Evolutionary conservation across 495 filamentous ascomycete species (phyloP).

Genomic region (Polyplosphaeria fusca): DNA sequence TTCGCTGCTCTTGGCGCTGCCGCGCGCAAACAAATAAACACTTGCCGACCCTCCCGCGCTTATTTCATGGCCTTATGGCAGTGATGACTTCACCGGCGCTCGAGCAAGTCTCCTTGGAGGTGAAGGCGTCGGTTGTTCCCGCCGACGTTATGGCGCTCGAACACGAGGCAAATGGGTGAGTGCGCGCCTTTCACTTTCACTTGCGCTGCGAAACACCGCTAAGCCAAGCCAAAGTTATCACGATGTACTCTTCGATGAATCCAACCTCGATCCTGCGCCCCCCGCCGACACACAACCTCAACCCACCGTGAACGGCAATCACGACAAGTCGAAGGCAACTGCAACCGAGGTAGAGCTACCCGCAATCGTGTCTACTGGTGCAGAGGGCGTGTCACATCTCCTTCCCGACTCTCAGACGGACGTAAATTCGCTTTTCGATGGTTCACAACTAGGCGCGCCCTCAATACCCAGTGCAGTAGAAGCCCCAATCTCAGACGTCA

Average conservation of each 20-base stretch:
- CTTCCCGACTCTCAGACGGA: constrained; percentile 34
- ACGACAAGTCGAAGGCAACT: not conserved
- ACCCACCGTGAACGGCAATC: constrained; percentile 25
- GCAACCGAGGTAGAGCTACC: constrained; percentile 26
- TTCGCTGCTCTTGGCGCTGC: not conserved
- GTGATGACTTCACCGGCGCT: constrained; percentile 53
- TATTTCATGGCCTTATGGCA: constrained; percentile 43
- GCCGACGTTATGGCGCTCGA: constrained; percentile 49
- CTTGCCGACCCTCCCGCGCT: not conserved
- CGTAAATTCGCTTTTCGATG: constrained; percentile 16
- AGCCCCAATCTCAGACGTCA: constrained; percentile 27
- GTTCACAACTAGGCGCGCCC: constrained; percentile 20
- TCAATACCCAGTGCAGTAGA: constrained; percentile 13
- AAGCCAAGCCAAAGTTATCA: no score
- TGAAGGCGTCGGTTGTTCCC: constrained; percentile 47
- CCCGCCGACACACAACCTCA: constrained; percentile 3
- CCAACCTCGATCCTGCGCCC: constrained; percentile 1
- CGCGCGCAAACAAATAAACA: constrained; percentile 3
- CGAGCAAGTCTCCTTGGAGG: constrained; percentile 43
- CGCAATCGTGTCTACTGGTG: constrained; percentile 35
- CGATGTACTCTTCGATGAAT: constrained; percentile 30
- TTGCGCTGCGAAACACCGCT: no score
- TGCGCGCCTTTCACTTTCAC: constrained; percentile 23
- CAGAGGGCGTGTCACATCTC: constrained; percentile 34
- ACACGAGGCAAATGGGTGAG: constrained; percentile 50